These are phyloP conservation scores for Calophaca sinica DNA, from an alignment of 306 rosid species.

Conservation along the genomic window DNA sequence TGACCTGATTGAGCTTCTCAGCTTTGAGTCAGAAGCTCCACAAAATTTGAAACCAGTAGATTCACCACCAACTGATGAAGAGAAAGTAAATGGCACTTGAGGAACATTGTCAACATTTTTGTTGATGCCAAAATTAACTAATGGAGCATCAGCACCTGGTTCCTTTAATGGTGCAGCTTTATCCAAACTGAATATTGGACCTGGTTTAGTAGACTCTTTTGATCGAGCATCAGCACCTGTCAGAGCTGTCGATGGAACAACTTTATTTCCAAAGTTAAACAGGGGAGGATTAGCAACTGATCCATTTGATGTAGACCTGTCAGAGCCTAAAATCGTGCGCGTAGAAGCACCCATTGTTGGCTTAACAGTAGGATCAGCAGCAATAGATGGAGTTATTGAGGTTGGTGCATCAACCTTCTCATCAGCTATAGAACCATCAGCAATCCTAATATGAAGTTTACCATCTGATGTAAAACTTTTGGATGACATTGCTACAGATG, in stretches of 20 bases:
- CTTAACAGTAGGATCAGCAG: slow-evolving; percentile 45
- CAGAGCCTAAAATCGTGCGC: slow-evolving; percentile 48
- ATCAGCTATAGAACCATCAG: slow-evolving; percentile 47
- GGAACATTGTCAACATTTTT: slow-evolving; percentile 50
- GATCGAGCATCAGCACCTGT: slow-evolving; percentile 34
- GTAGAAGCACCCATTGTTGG: slow-evolving; percentile 35
- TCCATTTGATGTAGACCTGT: slow-evolving; percentile 47
- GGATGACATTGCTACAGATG: slow-evolving; percentile 47
- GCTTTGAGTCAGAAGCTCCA: slow-evolving; percentile 51
- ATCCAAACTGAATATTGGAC: slow-evolving; percentile 45
- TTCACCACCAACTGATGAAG: slow-evolving; percentile 50
- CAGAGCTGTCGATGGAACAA: slow-evolving; percentile 41
- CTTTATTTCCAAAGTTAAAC: slow-evolving; percentile 46
- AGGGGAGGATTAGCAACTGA: slow-evolving; percentile 40
- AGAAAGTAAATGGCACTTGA: slow-evolving; percentile 45
- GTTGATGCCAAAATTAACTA: slow-evolving; percentile 45
- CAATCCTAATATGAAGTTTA: slow-evolving; percentile 38
- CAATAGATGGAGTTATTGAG: slow-evolving; percentile 42
- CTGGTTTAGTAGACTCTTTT: slow-evolving; percentile 36
- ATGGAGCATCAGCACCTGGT: slow-evolving; percentile 45
- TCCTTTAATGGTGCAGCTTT: slow-evolving; percentile 51
- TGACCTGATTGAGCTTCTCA: slow-evolving; percentile 61
- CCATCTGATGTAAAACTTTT: slow-evolving; percentile 33
- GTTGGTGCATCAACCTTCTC: slow-evolving; percentile 47
- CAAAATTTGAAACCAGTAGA: slow-evolving; percentile 46